Percentiles rank a stretch among this genome's conserved stretches.
phyloP scores from a whole-genome alignment of 257 asterid species.

The Echites panduratus region DNA sequence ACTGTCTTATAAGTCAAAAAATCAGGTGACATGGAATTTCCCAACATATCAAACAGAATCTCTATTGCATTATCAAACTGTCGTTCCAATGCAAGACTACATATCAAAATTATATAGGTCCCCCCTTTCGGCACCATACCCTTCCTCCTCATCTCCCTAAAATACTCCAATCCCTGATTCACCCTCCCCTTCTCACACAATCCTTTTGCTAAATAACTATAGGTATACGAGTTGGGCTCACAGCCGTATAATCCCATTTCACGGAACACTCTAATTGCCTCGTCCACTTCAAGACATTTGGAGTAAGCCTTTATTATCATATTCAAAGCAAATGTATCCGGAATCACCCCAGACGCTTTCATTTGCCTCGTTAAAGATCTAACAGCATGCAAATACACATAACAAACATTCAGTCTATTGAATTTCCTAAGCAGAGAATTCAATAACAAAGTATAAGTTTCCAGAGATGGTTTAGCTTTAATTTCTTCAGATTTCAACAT shows the following conservation, averaged over 20 bases:
- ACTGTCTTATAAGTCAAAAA: constrained; percentile 67
- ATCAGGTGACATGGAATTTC: constrained; percentile 64
- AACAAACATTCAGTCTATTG: constrained; percentile 51
- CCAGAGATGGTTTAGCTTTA: constrained; percentile 50
- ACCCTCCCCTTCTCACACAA: constrained; percentile 81
- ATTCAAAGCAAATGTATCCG: constrained; percentile 68
- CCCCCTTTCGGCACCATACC: constrained; percentile 53
- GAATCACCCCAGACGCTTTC: constrained; percentile 79
- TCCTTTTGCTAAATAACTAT: constrained; percentile 62
- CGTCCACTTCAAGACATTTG: constrained; percentile 67
- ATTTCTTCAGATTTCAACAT: constrained; percentile 61
- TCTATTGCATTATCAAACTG: constrained; percentile 61
- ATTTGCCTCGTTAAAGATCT: constrained; percentile 71
- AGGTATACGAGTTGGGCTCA: constrained; percentile 69
- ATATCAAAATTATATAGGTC: constrained; percentile 53
- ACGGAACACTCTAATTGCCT: constrained; percentile 65
- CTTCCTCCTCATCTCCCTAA: constrained; percentile 62
- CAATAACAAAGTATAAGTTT: constrained; percentile 63
- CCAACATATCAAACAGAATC: constrained; percentile 56
- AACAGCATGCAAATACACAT: constrained; percentile 71
- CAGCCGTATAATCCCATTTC: constrained; percentile 95
- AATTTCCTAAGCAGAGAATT: constrained; percentile 65
- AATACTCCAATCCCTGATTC: constrained; percentile 54
- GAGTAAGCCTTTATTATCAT: constrained; percentile 86
- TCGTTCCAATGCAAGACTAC: constrained; percentile 74